Base-by-base conservation (phyloP, 176 grass and related monocot species). In the Echinochloa phyllopogon region DNA sequence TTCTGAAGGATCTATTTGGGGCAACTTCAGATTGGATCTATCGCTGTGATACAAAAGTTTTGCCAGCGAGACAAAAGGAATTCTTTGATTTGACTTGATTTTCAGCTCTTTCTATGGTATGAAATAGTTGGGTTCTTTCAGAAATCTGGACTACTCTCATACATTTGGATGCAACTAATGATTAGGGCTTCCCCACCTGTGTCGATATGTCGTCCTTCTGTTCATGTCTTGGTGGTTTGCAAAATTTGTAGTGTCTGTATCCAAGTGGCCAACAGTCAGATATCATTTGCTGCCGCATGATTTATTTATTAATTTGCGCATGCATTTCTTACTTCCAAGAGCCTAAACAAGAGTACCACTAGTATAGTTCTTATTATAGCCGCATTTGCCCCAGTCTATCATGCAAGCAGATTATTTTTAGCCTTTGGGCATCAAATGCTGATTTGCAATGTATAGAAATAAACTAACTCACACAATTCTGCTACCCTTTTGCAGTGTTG, bases 401-500 rank as follows among this genome's bases (percentile, higher is more conserved):
- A 33, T 62, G 57, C 15, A 7, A 53, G 13, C 11, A 78, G 21
- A 53, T 37, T 53, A 27, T 21, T 70, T 68, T 14, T 78, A 21
- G 7, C 1, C 20, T 21, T 72, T 74, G 5, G 52, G n/a, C 6
- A 61, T 65, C 72, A 43, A 87, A 42, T 58, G 52, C 48, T 65
- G 24, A 25, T 62, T 8, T 70, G 41, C 11, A 14, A 14, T 33
- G 13, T 27, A 29, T 56, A 40, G 10, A 77, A 52, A 82, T 41
- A 21, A 69, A 18, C 62, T 42, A 0, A 40, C 7, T 36, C 0
- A 47, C 65, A 36, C 48, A 52, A 17, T 72, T 80, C 80, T 10
- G 17, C 37, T 15, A 66, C 29, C 0, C 17, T 69, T 69, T 44
- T 91, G 59, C 72, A 99, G 96, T 99, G 23, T 87, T 99, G 79